Evolutionary conservation across 371 early-diverging fungal genomes (phyloP).

Genomic region (Rhizopus sp.): DNA sequence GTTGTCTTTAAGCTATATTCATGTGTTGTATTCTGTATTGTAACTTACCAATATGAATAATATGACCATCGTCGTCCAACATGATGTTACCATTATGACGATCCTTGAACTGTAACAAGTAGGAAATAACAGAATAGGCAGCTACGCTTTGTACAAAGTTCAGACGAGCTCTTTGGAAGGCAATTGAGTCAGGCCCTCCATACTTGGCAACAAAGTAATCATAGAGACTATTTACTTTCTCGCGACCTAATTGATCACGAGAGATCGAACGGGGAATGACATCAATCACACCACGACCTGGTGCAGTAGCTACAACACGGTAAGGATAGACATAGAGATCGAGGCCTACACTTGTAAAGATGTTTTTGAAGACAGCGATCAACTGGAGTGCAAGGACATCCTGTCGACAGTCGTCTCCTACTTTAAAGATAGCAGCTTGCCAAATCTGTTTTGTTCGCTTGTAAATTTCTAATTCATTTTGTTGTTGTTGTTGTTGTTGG

Average conservation of each 20-base stretch:
- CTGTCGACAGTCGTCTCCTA: constrained; percentile 99
- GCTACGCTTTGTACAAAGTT: constrained; percentile 97
- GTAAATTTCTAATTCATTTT: constrained; percentile 33
- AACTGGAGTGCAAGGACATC: constrained; percentile 98
- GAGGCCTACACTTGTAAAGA: constrained; percentile 89
- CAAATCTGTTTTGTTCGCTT: constrained; percentile 49
- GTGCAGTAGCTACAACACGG: constrained; percentile 96
- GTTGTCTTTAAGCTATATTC: neutral
- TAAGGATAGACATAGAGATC: constrained; percentile 98
- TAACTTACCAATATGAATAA: constrained; percentile 92
- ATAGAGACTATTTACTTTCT: constrained; percentile 96
- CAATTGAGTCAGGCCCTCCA: constrained; percentile 90
- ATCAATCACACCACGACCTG: constrained; percentile 99
- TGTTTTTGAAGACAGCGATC: constrained; percentile 96
- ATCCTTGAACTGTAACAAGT: constrained; percentile 98
- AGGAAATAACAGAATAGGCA: constrained; percentile 96
- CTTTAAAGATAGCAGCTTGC: constrained; percentile 98
- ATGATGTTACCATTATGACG: constrained; percentile 99
- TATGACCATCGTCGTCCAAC: constrained; percentile 97
- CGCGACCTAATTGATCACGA: constrained; percentile 97
- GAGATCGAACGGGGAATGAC: constrained; percentile 99
- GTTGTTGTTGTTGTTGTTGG: neutral
- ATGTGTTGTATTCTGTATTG: neutral
- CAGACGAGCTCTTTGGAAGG: constrained; percentile 90
- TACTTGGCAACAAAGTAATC: constrained; percentile 96